A percentile compares a stretch with the other conserved stretches of the same genome.
phyloP scores from a whole-genome alignment of 257 asterid species.

The Solanum etuberosum region DNA sequence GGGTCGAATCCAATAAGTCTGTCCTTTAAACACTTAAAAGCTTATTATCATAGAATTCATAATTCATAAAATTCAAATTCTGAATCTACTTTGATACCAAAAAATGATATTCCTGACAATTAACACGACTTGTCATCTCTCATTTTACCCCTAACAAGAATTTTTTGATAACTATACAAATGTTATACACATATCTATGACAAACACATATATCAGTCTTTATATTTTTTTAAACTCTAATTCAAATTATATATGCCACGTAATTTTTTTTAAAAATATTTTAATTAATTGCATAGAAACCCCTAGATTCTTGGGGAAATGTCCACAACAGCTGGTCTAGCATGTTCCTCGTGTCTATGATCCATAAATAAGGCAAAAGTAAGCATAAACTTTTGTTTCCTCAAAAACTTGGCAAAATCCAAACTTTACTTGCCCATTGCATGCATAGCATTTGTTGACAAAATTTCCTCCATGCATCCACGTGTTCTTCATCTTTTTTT shows the following conservation, averaged over 20 bases:
- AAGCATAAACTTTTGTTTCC: background rate
- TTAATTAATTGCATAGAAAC: background rate
- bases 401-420: background rate
- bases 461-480: background rate
- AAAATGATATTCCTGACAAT: background rate
- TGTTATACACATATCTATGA: background rate
- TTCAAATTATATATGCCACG: background rate
- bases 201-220: fast-evolving
- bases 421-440: conserved; percentile 6
- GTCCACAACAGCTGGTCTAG: background rate
- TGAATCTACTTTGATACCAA: too few species aligned
- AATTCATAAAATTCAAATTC: background rate
- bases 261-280: too few species aligned
- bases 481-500: background rate
- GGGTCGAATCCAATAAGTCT: background rate
- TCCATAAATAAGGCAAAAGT: conserved; percentile 4
- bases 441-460: conserved; percentile 18
- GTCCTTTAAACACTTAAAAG: background rate
- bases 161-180: background rate
- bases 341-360: background rate
- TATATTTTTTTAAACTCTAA: background rate
- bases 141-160: background rate
- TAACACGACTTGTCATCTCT: background rate
- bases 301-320: background rate
- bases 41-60: background rate